phyloP scores from a whole-genome alignment of 805 yeast genomes.

The Metschnikowia henanensis region DNA sequence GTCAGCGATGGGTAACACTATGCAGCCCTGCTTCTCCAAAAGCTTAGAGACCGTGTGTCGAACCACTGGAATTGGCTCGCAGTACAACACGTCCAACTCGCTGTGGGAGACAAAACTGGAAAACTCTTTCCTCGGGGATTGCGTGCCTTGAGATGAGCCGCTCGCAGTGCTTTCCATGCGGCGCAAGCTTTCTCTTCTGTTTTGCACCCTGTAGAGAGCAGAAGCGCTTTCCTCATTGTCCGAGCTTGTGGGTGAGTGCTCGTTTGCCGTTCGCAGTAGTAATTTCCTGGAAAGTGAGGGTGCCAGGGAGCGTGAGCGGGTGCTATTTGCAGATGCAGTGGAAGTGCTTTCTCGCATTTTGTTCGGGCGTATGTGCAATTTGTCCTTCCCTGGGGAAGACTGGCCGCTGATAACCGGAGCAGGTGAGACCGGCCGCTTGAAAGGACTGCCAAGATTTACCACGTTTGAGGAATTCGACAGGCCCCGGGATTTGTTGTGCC shows the following conservation, averaged over 20 bases:
- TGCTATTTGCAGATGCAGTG: slow-evolving; percentile 4
- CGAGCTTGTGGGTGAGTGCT: slow-evolving; percentile 55
- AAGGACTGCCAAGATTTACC: slow-evolving; percentile 33
- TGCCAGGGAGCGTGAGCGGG: slow-evolving; percentile 14
- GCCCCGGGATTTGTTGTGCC: slow-evolving; percentile 33
- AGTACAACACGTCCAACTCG: slow-evolving; percentile 68
- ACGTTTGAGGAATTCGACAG: slow-evolving; percentile 27
- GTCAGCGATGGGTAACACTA: slow-evolving; percentile 70
- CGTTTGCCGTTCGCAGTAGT: slow-evolving; percentile 21
- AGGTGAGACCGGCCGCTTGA: slow-evolving; percentile 50
- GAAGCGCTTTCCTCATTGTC: slow-evolving; percentile 62
- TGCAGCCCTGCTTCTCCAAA: slow-evolving; percentile 71
- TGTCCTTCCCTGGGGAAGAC: slow-evolving; percentile 29
- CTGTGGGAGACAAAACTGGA: slow-evolving; percentile 1
- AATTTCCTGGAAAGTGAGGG: slow-evolving; percentile 29
- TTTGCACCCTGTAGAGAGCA: slow-evolving; percentile 52
- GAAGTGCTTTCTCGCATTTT: slow-evolving; percentile 9
- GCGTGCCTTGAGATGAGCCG: slow-evolving; percentile 12
- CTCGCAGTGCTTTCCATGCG: slow-evolving; percentile 18
- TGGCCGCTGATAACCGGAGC: slow-evolving; percentile 21
- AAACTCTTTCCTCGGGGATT: slow-evolving; percentile 6
- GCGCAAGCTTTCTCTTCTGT: slow-evolving; percentile 54
- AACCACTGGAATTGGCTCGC: slow-evolving; percentile 86
- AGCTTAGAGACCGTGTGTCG: slow-evolving; percentile 64
- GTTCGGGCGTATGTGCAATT: slow-evolving; percentile 4